Percentiles rank a stretch among this genome's conserved stretches.
phyloP scores from a whole-genome alignment of 2,329 filamentous ascomycete genomes.

The Fusarium palustre region DNA sequence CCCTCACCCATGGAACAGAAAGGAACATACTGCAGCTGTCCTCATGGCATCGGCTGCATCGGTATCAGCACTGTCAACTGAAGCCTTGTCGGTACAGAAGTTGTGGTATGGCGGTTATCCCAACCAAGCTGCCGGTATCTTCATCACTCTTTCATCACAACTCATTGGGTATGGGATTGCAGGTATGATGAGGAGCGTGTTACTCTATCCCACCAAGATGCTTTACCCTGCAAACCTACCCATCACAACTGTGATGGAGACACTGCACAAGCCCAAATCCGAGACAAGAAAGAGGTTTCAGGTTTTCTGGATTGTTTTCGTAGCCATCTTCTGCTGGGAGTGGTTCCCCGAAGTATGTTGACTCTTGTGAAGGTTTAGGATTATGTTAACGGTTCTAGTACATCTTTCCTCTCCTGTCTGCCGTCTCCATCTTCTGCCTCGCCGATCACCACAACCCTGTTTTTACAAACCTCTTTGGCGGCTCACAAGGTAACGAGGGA shows the following conservation, averaged over 20 bases:
- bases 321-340: slow-evolving; percentile 59
- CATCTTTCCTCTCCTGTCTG: slow-evolving; percentile 61
- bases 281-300: slow-evolving; percentile 55
- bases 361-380: accelerated
- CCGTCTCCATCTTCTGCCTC: slow-evolving; percentile 26
- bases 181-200: slow-evolving; percentile 58
- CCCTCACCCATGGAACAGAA: slow-evolving; percentile 41
- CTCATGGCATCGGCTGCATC: slow-evolving; percentile 59
- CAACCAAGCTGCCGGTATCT: slow-evolving; percentile 55
- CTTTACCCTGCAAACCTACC: slow-evolving; percentile 47
- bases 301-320: slow-evolving; percentile 56
- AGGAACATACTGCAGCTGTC: slow-evolving; percentile 52
- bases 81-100: slow-evolving; percentile 59
- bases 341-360: slow-evolving; percentile 22
- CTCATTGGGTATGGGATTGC: slow-evolving; percentile 62
- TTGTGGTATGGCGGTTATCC: slow-evolving; percentile 59
- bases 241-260: slow-evolving; percentile 48
- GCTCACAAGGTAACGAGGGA: slow-evolving; percentile 35
- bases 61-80: slow-evolving; percentile 48
- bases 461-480: slow-evolving; percentile 35
- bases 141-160: slow-evolving; percentile 61
- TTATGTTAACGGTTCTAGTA: slow-evolving; percentile 13
- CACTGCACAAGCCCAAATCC: slow-evolving; percentile 44
- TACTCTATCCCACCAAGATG: slow-evolving; percentile 63
- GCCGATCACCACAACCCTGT: slow-evolving; percentile 20